Percentiles rank a stretch among this genome's conserved stretches.
Conservation (phyloP, 1,284 basidiomycete genomes). For the Pseudozyma sp. region DNA sequence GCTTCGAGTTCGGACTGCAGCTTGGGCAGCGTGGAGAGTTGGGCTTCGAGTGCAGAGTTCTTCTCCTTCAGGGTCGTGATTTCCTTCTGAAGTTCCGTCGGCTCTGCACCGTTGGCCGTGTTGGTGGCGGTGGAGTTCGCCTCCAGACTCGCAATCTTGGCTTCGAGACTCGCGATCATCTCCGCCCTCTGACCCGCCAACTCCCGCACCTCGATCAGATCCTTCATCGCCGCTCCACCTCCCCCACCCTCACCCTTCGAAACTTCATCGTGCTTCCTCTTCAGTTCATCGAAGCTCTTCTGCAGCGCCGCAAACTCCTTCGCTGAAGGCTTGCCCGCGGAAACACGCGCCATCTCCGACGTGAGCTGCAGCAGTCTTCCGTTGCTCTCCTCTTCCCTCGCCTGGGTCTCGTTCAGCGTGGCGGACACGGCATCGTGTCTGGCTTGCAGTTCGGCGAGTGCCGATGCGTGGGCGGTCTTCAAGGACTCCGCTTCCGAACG, state of each 20-base stretch:
- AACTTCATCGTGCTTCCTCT: constrained; percentile 37
- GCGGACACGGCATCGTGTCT: constrained; percentile 19
- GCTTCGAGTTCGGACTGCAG: constrained; percentile 13
- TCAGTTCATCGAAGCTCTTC: constrained; percentile 37
- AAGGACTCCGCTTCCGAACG: constrained; percentile 30
- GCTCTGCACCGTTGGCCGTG: not conserved
- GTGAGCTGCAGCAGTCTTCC: constrained; percentile 38
- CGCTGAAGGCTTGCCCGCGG: constrained; percentile 23
- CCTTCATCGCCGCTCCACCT: constrained; percentile 22
- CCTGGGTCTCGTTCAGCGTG: constrained; percentile 16
- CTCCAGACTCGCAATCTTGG: constrained; percentile 9
- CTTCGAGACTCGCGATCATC: constrained; percentile 25
- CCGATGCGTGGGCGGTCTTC: constrained; percentile 20
- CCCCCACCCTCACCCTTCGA: not conserved
- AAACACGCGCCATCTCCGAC: constrained; percentile 32
- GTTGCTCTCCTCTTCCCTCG: constrained; percentile 23
- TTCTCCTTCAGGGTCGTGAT: constrained; percentile 5
- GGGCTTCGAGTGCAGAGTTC: constrained; percentile 14
- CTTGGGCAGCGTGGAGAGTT: not conserved
- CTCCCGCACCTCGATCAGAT: constrained; percentile 23
- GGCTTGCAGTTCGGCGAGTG: constrained; percentile 18
- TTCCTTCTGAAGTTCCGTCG: constrained; percentile 12
- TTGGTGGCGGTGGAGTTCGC: not conserved
- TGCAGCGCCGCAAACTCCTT: constrained; percentile 34
- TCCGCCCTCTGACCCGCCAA: constrained; percentile 9